Base-by-base conservation (phyloP, 1,139 yeast genomes). In the Hansenula sp. region DNA sequence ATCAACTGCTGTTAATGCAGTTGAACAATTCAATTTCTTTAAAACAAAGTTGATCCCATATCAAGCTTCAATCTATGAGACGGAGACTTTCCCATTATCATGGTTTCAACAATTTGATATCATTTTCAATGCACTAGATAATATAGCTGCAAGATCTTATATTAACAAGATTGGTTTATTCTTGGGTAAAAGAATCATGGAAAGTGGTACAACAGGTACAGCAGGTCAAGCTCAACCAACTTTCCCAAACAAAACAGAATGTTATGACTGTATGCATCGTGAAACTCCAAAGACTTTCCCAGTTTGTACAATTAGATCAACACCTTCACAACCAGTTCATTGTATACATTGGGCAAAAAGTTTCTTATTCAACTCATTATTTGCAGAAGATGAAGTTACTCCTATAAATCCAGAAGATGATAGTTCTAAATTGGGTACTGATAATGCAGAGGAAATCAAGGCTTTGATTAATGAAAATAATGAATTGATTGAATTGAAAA, bases 321-420 rank as follows among this genome's bases (percentile, higher is more conserved):
- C 98, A 0, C 99, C 98, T 0, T 87, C 96, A 0, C 90, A 84
- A 58, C 97, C 97, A 0, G 83, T 92, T 10, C 99, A 94, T 58
- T 88, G 97, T 59, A 83, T 94, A 32, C 95, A 95, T 0, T 94
- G 99, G 98, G 96, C 97, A 13, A 94, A 94, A 56, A 88, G 85
- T 53, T 94, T 87, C 57, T 65, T 94, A 40, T 89, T 90, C 57
- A 71, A 77, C 30, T 95, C 89, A 57, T 67, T 94, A 40, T 92
- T 89, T 61, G 90, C 81, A 24, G 79, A 76, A 40, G 64, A 69
- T 21, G 71, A 72, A 14, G 65, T 45, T 49, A 25, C 56, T 43
- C 40, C 57, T 42, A 33, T 48, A 41, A 59, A 65, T 28, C 52
- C 53, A 16, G 55, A 50, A 29, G 52, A 50, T 8, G 45, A 48